Base-by-base conservation (phyloP, 371 early-diverging fungal genomes). In the Lichtheimia ramosa region DNA sequence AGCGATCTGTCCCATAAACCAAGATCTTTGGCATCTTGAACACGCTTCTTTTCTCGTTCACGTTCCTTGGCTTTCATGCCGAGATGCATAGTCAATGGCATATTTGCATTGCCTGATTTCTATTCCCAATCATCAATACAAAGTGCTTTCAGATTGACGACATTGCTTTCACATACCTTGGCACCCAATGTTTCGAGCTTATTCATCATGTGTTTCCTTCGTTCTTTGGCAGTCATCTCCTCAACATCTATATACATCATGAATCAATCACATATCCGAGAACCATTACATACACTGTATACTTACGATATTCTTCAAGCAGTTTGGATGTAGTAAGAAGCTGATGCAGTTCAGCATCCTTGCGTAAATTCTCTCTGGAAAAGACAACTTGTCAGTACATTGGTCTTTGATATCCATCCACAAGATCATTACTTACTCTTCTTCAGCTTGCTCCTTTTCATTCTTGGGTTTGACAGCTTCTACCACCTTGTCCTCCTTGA, bases 1-100 rank as follows among this genome's bases (percentile, higher is more conserved):
- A 72, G 48, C 14, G 80, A 79, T 21, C 74, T 74, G 56, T 79
- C 74, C 40, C 76, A 79, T 8, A 79, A 51, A 25, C 80, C 80
- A 13, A 68, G 46, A 43, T 79, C 74, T 59, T 76, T 79, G 25
- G 80, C 80, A 20, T 74, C 73, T 40, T 79, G 80, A 24, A 79
- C 20, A 41, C 64, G 70, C 46, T 68, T 56, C 20, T 72, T 59
- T 50, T 67, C 68, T 51, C 71, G 60, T 55, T 66, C 71, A 41
- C 63, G 61, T 23, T 64, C 59, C 54, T 71, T 71, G 6, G 62
- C 60, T 53, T 68, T 64, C 56, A 79, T 59, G 3, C 71, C 72
- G 18, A 76, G 48, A 20, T 65, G 63, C 28, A 74, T 58, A 1
- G 59, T 48, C 27, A 79, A 48, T 7, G 79, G 74, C 57, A 68